phyloP scores from a whole-genome alignment of 495 filamentous ascomycete genomes.

The Acidiella bohemica region DNA sequence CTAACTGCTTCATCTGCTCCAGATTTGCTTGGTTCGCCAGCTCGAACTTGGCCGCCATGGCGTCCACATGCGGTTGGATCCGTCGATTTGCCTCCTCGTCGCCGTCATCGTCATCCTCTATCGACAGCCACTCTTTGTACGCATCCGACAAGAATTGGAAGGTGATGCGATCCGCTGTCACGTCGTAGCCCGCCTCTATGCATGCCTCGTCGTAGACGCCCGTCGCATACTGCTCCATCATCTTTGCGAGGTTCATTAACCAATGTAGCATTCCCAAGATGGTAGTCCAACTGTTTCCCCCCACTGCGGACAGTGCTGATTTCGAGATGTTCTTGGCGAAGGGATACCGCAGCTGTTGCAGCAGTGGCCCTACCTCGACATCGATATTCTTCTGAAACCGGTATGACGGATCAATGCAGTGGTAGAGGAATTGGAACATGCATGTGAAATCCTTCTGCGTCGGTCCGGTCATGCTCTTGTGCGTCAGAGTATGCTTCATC shows the following conservation, averaged over 20 bases:
- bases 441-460: constrained; percentile 95
- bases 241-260: constrained; percentile 93
- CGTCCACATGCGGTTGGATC: constrained; percentile 69
- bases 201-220: constrained; percentile 83
- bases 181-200: constrained; percentile 71
- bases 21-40: constrained; percentile 62
- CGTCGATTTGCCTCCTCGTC: constrained; percentile 66
- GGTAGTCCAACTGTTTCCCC: constrained; percentile 87
- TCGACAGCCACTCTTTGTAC: constrained; percentile 85
- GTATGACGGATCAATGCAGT: constrained; percentile 83
- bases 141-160: constrained; percentile 79
- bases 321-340: constrained; percentile 90
- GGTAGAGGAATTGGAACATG: constrained; percentile 97
- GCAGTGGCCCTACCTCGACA: constrained; percentile 75
- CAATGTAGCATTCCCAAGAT: constrained; percentile 92
- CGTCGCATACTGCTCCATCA: constrained; percentile 64
- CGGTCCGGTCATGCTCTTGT: constrained; percentile 80
- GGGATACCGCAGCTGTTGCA: constrained; percentile 88
- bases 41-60: constrained; percentile 84
- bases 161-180: constrained; percentile 77
- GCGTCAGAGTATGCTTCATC: constrained; percentile 78
- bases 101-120: constrained; percentile 63
- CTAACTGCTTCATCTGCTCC: constrained; percentile 67
- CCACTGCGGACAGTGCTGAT: constrained; percentile 83
- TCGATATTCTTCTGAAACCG: constrained; percentile 85